A percentile compares a stretch with the other conserved stretches of the same genome.
Conservation (phyloP, 139 green algal genomes). For the Chlorella vulgaris region DNA sequence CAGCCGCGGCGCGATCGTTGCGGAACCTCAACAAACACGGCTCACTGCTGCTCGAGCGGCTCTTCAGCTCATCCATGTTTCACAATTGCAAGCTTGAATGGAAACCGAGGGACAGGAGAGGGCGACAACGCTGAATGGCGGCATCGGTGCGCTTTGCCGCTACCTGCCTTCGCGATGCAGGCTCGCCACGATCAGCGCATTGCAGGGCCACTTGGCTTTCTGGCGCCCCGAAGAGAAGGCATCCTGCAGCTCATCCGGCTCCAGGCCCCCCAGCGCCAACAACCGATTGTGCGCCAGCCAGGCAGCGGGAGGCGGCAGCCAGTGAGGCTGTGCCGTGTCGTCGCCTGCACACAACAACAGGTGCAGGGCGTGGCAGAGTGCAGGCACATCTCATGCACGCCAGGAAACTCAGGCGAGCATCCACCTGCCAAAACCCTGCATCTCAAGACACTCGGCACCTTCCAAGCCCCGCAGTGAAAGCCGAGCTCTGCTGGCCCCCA, state of each 20-base stretch:
- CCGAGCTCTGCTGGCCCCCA: no score
- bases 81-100: no score
- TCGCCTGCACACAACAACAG: no score
- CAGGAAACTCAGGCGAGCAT: no score
- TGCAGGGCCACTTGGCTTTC: constrained; percentile 21
- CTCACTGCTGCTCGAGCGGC: neutral
- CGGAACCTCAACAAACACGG: neutral
- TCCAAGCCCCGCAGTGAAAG: no score
- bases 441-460: no score
- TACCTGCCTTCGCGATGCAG: neutral
- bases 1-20: neutral
- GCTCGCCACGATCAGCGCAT: neutral
- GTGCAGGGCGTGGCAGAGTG: neutral
- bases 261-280: constrained; percentile 10
- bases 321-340: constrained; percentile 8
- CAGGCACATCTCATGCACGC: neutral
- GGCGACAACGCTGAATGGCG: no score
- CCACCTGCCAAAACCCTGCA: no score
- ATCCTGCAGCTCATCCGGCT: constrained; percentile 24
- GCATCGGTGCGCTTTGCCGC: no score
- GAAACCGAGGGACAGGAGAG: no score
- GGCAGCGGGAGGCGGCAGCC: constrained; percentile 13
- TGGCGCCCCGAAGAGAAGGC: neutral
- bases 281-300: constrained; percentile 7
- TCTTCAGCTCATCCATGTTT: neutral